phyloP scores from a whole-genome alignment of 305 asterid genomes.

The Galium porrigens region DNA sequence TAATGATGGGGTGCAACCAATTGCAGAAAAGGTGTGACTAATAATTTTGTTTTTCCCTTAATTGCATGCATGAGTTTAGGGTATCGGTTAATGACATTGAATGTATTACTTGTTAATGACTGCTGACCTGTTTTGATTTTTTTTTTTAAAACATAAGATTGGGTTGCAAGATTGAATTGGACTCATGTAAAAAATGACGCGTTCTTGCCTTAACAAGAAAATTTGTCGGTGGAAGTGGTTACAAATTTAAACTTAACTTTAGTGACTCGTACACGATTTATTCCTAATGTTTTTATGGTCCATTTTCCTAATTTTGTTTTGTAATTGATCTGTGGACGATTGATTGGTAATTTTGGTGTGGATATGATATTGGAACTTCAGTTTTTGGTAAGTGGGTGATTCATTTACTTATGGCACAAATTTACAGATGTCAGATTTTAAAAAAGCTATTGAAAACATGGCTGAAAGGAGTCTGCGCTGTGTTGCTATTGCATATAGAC shows the following conservation, averaged over 20 bases:
- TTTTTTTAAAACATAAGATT: too few relatives aligned
- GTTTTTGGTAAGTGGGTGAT: slow-evolving; percentile 5
- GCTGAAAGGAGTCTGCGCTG: slow-evolving; percentile 73
- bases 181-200: neutral
- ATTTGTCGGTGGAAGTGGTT: neutral
- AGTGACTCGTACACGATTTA: neutral
- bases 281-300: neutral
- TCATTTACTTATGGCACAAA: neutral
- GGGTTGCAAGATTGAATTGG: neutral
- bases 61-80: neutral
- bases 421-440: slow-evolving; percentile 23
- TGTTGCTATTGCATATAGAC: slow-evolving; percentile 69
- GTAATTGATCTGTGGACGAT: neutral
- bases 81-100: neutral
- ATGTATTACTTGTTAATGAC: neutral
- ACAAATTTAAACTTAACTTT: neutral
- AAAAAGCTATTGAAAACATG: slow-evolving; percentile 67
- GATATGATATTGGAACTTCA: neutral
- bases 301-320: neutral
- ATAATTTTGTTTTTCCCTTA: neutral
- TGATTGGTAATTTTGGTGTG: neutral
- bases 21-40: slow-evolving; percentile 38
- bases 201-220: neutral
- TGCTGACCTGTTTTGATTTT: too few relatives aligned
- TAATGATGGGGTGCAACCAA: slow-evolving; percentile 32